Conservation (phyloP, 2,329 filamentous ascomycete species). For the Nectriaceae sp. region DNA sequence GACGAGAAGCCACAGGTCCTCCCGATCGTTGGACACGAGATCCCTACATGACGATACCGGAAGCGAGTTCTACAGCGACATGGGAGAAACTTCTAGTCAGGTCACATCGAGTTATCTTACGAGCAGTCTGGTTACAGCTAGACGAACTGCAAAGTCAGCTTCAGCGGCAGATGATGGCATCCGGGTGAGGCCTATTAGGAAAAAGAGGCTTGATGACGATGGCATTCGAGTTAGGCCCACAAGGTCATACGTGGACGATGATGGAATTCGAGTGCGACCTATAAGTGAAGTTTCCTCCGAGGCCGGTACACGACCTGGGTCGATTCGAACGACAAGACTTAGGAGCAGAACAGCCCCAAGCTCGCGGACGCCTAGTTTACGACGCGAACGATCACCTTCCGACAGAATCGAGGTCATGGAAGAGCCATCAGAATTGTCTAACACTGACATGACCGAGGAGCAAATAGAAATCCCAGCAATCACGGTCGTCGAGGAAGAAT, state of each 20-base stretch:
- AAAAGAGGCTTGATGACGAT: constrained; percentile 33
- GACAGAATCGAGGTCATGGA: constrained; percentile 25
- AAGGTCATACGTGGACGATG: constrained; percentile 23
- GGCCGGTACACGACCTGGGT: constrained; percentile 18
- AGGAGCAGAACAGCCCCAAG: constrained; percentile 31
- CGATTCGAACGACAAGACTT: constrained; percentile 24
- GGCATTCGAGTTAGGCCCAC: constrained; percentile 35
- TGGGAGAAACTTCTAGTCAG: constrained; percentile 29
- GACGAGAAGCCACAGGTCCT: constrained; percentile 38
- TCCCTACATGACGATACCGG: constrained; percentile 28
- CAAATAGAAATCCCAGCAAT: constrained; percentile 16
- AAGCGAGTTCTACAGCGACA: constrained; percentile 30
- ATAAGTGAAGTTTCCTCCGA: constrained; percentile 31
- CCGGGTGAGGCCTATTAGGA: constrained; percentile 43
- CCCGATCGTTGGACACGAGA: constrained; percentile 35
- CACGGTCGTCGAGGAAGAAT: constrained; percentile 28
- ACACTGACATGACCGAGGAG: constrained; percentile 13
- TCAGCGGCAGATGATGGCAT: constrained; percentile 43
- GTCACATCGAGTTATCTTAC: constrained; percentile 29
- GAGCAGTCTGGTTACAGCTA: constrained; percentile 21
- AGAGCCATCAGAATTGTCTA: constrained; percentile 21
- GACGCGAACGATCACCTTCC: constrained; percentile 26
- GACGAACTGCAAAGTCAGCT: constrained; percentile 25
- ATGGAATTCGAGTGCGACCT: constrained; percentile 33
- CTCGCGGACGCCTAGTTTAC: constrained; percentile 21